Evolutionary conservation across 2,329 filamentous ascomycete genomes (phyloP), one percentile per base, ranked within the genome.

Genomic region (Sporothrix phasma): DNA sequence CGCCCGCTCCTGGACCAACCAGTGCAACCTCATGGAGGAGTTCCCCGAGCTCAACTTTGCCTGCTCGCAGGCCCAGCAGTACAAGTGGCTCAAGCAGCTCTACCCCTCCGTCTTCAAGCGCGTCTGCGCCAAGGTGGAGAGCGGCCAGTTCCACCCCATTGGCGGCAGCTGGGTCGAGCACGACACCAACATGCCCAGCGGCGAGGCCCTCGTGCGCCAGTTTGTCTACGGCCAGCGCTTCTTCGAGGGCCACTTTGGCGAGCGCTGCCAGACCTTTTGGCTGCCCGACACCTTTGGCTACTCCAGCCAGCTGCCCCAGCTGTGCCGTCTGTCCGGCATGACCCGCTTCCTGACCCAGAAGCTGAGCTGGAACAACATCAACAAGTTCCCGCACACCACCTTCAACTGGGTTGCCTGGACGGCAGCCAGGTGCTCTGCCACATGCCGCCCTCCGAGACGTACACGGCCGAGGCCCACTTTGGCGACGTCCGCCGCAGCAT

Each of bases 311-410:
- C 83, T 99, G 47, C 94, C 94, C 13, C 94, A 99, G 73, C 80
- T 99, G 47, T 97, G 92, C 73, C 88, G 93, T 3, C 79, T 97
- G 31, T 89, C 94, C n/a, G 93, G 92, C 22, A 97, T 99, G 94
- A 89, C 85, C 65, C 86, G 93, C 39, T 99, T 99, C 80, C 88
- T 99, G 72, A 99, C 94, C 0, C 94, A 99, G 76, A 99, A 99
- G 78, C 81, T 99, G 66, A 97, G 93, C 79, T 99, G 94, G 94
- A 97, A 97, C 79, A 97, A 97, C 74, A 97, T 97, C 82, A 97
- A 97, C 78, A 96, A 89, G 72, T 99, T 97, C 77, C 94, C 94
- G 0, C 94, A 97, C 73, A 97, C 94, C 5, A 97, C 94, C 0
- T 99, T 99, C 81, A 96, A 96, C 76, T 99, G 94, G 94, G 92